Evolutionary conservation across 345 rosid species (phyloP), one percentile per base, ranked within the genome.

Genomic region (Sapria himalayana): DNA sequence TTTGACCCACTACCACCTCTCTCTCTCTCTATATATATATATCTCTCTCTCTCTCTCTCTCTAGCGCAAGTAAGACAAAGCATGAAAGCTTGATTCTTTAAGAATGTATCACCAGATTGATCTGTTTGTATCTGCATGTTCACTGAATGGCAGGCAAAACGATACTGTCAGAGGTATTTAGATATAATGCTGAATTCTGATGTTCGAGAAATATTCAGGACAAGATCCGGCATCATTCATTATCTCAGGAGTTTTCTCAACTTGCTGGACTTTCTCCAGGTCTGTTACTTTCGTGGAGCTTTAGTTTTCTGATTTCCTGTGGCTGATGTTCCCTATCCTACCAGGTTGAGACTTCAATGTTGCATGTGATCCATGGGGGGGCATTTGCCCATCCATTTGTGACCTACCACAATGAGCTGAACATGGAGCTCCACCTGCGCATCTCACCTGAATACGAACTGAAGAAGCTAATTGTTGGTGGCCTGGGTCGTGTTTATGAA

Each of bases 261-360:
- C 15, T 35, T 43, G 22, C 20, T n/a, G 22, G 33, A 15, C 50
- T 38, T 29, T 7, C 33, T 25, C 22, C 3, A n/a, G n/a, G n/a
- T n/a, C n/a, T n/a, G n/a, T n/a, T n/a, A n/a, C n/a, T n/a, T n/a
- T n/a, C n/a, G n/a, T n/a, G n/a, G n/a, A n/a, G n/a, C n/a, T n/a
- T n/a, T n/a, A n/a, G n/a, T n/a, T n/a, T n/a, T n/a, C n/a, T n/a
- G n/a, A n/a, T n/a, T n/a, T n/a, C n/a, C n/a, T n/a, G n/a, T n/a
- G n/a, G n/a, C n/a, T n/a, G n/a, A n/a, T n/a, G n/a, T n/a, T n/a
- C n/a, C n/a, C n/a, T n/a, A n/a, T n/a, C n/a, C n/a, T n/a, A n/a
- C n/a, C 54, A 82, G 95, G 98, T 79, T 37, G 98, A 89, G 57
- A 89, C 98, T 33, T 95, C 95, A 39, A 82, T 82, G 93, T 76